phyloP scores from a whole-genome alignment of 352 stramenopile species.

The Phytophthora tubulina region DNA sequence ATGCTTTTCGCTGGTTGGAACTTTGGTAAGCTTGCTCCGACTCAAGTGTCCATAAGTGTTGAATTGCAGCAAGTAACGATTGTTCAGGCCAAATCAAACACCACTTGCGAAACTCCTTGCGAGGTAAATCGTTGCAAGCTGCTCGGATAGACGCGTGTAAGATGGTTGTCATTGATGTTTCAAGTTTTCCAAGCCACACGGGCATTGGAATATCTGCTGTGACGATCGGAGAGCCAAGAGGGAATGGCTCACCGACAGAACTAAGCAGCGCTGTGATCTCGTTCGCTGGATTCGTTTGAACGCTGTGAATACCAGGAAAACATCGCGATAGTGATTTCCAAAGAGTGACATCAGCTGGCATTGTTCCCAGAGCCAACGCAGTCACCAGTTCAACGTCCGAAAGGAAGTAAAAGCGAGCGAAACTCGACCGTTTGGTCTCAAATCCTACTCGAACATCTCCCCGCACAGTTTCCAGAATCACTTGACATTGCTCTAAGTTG shows the following conservation, averaged over 20 bases:
- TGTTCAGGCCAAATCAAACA: slow-evolving; percentile 84
- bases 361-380: slow-evolving; percentile 40
- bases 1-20: slow-evolving; percentile 38
- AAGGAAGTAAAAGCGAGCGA: slow-evolving; percentile 78
- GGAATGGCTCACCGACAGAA: slow-evolving; percentile 58
- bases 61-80: slow-evolving; percentile 63
- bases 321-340: slow-evolving; percentile 61
- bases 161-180: slow-evolving; percentile 68
- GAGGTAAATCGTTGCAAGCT: slow-evolving; percentile 64
- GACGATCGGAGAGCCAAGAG: slow-evolving; percentile 62
- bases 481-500: slow-evolving; percentile 48
- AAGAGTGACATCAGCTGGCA: slow-evolving; percentile 36
- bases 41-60: slow-evolving; percentile 67
- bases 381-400: slow-evolving; percentile 68
- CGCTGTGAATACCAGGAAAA: slow-evolving; percentile 65
- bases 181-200: slow-evolving; percentile 70
- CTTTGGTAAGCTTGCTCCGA: slow-evolving; percentile 57
- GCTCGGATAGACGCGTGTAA: slow-evolving; percentile 74
- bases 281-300: slow-evolving; percentile 56
- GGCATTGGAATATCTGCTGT: slow-evolving; percentile 51
- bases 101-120: slow-evolving; percentile 89
- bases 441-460: slow-evolving; percentile 57
- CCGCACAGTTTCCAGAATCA: slow-evolving; percentile 57
- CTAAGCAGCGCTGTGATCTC: slow-evolving; percentile 73
- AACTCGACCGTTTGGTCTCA: slow-evolving; percentile 60